Evolutionary conservation across 176 grass and related monocot genomes (phyloP).

Genomic region (Eremochloa ophiuroides): DNA sequence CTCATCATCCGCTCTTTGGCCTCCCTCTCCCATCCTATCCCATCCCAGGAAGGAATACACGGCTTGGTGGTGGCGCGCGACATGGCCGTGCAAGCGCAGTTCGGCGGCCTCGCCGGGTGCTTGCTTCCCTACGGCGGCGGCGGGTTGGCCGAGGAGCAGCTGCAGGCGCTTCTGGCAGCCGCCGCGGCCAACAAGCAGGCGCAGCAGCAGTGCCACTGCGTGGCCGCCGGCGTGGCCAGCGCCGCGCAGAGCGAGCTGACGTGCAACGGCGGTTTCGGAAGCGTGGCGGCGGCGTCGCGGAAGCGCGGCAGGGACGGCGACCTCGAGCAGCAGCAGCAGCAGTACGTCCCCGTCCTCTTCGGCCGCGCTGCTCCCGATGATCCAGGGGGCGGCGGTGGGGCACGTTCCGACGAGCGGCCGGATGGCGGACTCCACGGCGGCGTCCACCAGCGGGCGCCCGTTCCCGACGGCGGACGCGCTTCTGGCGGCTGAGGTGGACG

Average conservation of each 20-base stretch:
- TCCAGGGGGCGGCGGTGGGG: not conserved
- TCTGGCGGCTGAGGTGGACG: conserved; percentile 32
- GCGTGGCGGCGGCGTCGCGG: not conserved
- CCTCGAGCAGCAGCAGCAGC: not conserved
- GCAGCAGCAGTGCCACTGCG: not conserved
- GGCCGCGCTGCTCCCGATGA: conserved; percentile 11
- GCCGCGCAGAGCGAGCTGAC: conserved; percentile 57
- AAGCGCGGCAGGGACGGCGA: conserved; percentile 33
- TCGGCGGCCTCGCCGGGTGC: conserved; percentile 20
- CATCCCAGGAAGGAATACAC: not conserved
- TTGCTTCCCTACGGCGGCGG: not conserved
- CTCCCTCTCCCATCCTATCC: not conserved
- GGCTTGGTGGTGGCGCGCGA: not conserved
- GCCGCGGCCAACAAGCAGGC: not conserved
- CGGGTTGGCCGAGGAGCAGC: not conserved
- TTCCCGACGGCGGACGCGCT: not conserved
- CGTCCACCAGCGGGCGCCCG: conserved; percentile 56
- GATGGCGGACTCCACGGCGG: conserved; percentile 3
- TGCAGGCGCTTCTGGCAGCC: not conserved
- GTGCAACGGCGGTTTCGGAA: conserved; percentile 24
- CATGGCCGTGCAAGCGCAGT: conserved; percentile 67
- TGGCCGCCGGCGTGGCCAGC: conserved; percentile 7
- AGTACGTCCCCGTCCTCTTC: not conserved
- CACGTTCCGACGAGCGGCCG: not conserved
- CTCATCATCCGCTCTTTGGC: too few relatives aligned